phyloP scores from a whole-genome alignment of 2,329 filamentous ascomycete species.

The Septoria linicola region DNA sequence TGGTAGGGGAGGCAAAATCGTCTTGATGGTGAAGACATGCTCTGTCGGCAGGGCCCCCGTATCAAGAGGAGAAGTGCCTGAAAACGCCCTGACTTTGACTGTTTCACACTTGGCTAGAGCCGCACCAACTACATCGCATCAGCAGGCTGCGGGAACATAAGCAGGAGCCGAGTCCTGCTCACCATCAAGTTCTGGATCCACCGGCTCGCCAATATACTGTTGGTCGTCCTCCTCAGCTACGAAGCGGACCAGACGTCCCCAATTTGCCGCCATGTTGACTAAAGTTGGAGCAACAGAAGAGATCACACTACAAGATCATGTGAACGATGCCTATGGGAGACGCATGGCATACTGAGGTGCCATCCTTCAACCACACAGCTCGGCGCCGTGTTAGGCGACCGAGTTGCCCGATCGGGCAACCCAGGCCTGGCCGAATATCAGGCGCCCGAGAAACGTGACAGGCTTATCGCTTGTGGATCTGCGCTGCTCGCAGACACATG shows the following conservation, averaged over 20 bases:
- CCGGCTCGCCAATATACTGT: conserved; percentile 30
- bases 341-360: no score
- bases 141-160: conserved; percentile 17
- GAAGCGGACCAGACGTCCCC: conserved; percentile 70
- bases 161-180: neutral
- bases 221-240: conserved; percentile 60
- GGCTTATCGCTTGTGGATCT: no score
- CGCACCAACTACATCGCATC: conserved; percentile 54
- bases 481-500: no score
- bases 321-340: no score
- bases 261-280: conserved; percentile 4
- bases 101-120: conserved; percentile 37
- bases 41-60: conserved; percentile 50
- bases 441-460: no score
- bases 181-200: conserved; percentile 13
- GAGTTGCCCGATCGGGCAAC: conserved; percentile 4
- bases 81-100: conserved; percentile 4
- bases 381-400: neutral
- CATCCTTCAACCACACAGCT: neutral
- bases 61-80: conserved; percentile 3
- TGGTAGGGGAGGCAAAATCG: conserved; percentile 53
- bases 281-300: no score
- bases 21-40: conserved; percentile 54
- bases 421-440: neutral
- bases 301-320: no score